Evolutionary conservation across 164 flowering plant genomes (phyloP), one percentile per base, ranked within the genome.

Genomic region (Platanus orientalis): DNA sequence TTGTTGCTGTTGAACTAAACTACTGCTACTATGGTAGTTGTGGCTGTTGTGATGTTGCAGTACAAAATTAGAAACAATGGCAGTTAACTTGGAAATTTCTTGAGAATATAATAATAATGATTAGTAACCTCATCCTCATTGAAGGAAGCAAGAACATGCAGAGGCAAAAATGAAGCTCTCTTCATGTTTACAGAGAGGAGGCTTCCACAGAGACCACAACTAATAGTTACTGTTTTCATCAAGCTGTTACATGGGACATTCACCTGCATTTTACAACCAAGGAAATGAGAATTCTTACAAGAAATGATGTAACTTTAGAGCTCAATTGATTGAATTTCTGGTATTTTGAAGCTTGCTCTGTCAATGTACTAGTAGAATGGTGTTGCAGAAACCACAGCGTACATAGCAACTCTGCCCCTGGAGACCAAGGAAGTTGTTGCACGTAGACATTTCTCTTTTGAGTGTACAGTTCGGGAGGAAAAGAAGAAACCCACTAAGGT

Each of bases 161-260:
- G 72, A 36, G 96, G 97, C 48, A 79, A 65, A 68, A 86, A 84
- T 11, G 92, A 84, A 63, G 90, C 84, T 68, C 80, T 83, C 76
- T 69, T 72, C 92, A 88, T 81, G 79, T 88, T 84, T 30, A 90
- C 89, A 21, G 97, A 87, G 56, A 90, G 84, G 63, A 93, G 83
- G 71, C 80, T 71, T n/a, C 78, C 67, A 82, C 98, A 93, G 56
- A 87, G 92, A 14, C 96, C 98, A 57, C 97, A 90, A 78, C 84
- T 79, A 2, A 93, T 96, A 4, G 89, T 83, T 39, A 87, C 96
- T 68, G 79, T 80, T 80, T 66, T 85, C 45, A 86, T 69, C 76
- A 90, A 64, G 81, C 86, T 83, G 74, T 80, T 78, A 60, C 70
- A 70, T 61, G 98, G 97, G 23, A 93, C 98, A 77, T 82, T 80